These are phyloP conservation scores for Aphanomyces astaci DNA, from an alignment of 352 stramenopile genomes.

Conservation along the genomic window DNA sequence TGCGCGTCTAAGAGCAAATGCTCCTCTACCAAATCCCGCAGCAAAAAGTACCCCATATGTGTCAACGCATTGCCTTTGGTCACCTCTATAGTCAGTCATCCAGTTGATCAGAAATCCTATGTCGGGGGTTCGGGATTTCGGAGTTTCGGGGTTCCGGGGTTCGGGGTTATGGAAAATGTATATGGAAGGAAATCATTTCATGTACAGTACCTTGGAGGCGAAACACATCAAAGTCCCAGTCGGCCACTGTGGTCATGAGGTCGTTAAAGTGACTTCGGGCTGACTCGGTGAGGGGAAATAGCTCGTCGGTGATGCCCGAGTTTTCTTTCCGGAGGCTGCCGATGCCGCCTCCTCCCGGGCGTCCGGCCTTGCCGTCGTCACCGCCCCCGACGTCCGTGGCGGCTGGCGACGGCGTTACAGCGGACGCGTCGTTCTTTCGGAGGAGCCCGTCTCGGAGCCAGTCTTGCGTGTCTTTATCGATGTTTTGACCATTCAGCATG, in stretches of 20 bases:
- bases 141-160: no score
- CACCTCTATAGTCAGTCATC: constrained; percentile 31
- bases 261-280: constrained; percentile 30
- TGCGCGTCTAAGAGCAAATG: constrained; percentile 54
- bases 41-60: constrained; percentile 68
- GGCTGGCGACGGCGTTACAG: not conserved
- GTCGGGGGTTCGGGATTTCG: no score
- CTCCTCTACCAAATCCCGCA: constrained; percentile 50
- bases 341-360: not conserved
- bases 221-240: constrained; percentile 77
- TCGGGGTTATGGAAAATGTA: no score
- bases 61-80: constrained; percentile 65
- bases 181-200: not conserved
- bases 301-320: constrained; percentile 17
- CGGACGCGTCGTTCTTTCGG: constrained; percentile 24
- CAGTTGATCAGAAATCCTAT: no score
- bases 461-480: constrained; percentile 78
- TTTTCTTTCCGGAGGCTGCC: not conserved
- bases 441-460: constrained; percentile 76
- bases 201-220: constrained; percentile 33
- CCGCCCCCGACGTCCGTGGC: not conserved
- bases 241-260: constrained; percentile 41
- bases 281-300: constrained; percentile 14
- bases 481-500: constrained; percentile 45
- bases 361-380: not conserved